Evolutionary conservation across 1,284 basidiomycete genomes (phyloP).

Genomic region (Neonothopanus nambi): DNA sequence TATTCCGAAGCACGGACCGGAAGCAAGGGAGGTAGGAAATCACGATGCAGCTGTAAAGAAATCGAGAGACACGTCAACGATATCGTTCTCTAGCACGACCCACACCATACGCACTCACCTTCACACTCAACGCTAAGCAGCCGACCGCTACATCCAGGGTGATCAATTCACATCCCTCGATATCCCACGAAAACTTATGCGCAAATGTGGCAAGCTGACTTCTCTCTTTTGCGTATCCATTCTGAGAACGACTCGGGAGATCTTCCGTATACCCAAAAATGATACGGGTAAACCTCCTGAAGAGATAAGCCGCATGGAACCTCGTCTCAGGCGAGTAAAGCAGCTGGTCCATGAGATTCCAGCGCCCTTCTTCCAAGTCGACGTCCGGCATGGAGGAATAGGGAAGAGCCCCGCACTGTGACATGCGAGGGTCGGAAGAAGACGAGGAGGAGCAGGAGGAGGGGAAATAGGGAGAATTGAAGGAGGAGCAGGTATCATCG

Average conservation of each 20-base stretch:
- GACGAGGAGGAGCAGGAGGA: conserved; percentile 21
- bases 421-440: neutral
- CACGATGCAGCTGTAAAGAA: conserved; percentile 54
- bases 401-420: conserved; percentile 3
- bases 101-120: conserved; percentile 46
- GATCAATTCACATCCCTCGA: conserved; percentile 37
- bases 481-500: conserved; percentile 1
- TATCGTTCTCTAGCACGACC: neutral
- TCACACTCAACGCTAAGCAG: conserved; percentile 57
- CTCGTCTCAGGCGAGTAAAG: conserved; percentile 52
- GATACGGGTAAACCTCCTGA: conserved; percentile 48
- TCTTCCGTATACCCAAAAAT: conserved; percentile 20
- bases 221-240: neutral
- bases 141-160: conserved; percentile 57
- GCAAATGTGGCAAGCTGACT: neutral
- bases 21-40: conserved; percentile 53
- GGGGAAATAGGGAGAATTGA: conserved; percentile 18
- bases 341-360: conserved; percentile 54
- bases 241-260: conserved; percentile 3
- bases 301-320: conserved; percentile 60
- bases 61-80: neutral
- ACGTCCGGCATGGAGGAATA: no score
- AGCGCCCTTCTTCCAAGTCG: conserved; percentile 9
- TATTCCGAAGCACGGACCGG: conserved; percentile 54
- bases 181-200: conserved; percentile 4